Conservation (phyloP, 2,329 filamentous ascomycete species). For the Beauveria sp. region DNA sequence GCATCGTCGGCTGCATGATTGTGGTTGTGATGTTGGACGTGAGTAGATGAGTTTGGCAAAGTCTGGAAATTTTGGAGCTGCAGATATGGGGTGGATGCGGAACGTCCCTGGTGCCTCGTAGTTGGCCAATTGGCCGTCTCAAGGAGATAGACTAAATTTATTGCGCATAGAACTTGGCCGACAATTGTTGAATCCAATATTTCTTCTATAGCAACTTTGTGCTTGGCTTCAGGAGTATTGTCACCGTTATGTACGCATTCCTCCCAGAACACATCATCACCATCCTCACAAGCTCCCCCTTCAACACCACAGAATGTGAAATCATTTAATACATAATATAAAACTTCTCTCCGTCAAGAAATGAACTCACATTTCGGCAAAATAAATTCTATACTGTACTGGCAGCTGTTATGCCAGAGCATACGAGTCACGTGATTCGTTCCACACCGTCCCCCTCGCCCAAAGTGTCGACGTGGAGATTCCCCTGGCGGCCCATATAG, state of each 20-base stretch:
- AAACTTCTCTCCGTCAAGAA: no score
- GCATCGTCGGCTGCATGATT: slow-evolving; percentile 34
- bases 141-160: no score
- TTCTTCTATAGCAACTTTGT: no score
- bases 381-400: background rate
- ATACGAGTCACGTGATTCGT: slow-evolving; percentile 25
- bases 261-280: no score
- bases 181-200: no score
- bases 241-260: no score
- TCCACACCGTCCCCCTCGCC: slow-evolving; percentile 22
- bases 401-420: background rate
- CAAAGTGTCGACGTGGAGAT: slow-evolving; percentile 33
- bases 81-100: background rate
- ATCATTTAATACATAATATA: no score
- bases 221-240: no score
- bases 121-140: background rate
- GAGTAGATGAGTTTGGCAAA: slow-evolving; percentile 2
- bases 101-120: background rate
- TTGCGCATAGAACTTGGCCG: no score
- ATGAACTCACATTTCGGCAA: background rate
- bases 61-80: slow-evolving; percentile 11
- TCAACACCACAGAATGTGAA: no score
- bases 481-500: slow-evolving; percentile 24
- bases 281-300: no score
- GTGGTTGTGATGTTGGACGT: slow-evolving; percentile 11